phyloP scores from a whole-genome alignment of 768 basidiomycete genomes.

The Termitomyces sp. region DNA sequence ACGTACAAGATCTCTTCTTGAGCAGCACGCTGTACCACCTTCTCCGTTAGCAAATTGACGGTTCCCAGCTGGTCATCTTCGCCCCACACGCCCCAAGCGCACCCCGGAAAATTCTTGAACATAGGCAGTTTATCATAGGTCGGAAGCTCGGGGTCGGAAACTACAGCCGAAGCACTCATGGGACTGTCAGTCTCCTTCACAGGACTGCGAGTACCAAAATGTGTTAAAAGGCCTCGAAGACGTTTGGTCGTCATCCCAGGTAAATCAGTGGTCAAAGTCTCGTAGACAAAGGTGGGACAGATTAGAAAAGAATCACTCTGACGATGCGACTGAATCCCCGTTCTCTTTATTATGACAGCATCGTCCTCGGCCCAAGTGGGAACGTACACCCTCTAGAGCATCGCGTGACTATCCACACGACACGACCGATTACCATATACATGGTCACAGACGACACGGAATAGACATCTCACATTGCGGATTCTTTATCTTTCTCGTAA shows the following conservation, averaged over 20 bases:
- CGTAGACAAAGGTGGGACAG: not conserved
- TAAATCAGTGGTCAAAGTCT: slow-evolving; percentile 4
- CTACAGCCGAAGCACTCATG: not conserved
- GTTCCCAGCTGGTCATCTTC: slow-evolving; percentile 62
- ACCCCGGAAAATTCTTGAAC: slow-evolving; percentile 53
- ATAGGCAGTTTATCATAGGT: slow-evolving; percentile 34
- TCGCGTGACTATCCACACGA: not conserved
- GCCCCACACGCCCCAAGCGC: slow-evolving; percentile 70
- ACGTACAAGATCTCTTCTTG: slow-evolving; percentile 49
- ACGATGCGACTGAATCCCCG: not conserved
- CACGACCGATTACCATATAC: not conserved
- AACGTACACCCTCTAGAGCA: not conserved
- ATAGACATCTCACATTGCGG: not conserved
- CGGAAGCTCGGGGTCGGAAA: slow-evolving; percentile 20
- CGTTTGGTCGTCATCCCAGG: slow-evolving; percentile 24
- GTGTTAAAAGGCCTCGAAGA: slow-evolving; percentile 23
- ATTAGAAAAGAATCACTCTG: not conserved
- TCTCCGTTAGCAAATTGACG: slow-evolving; percentile 58
- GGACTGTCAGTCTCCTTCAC: slow-evolving; percentile 1
- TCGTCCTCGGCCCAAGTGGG: not conserved
- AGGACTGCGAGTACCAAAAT: slow-evolving; percentile 14
- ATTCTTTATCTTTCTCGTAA: not conserved
- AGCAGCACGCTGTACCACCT: slow-evolving; percentile 55
- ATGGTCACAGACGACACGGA: not conserved
- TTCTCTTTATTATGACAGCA: not conserved